Evolutionary conservation across 1,284 basidiomycete genomes (phyloP), one percentile per base, ranked within the genome.

Genomic region (Leccinum pachyderme): DNA sequence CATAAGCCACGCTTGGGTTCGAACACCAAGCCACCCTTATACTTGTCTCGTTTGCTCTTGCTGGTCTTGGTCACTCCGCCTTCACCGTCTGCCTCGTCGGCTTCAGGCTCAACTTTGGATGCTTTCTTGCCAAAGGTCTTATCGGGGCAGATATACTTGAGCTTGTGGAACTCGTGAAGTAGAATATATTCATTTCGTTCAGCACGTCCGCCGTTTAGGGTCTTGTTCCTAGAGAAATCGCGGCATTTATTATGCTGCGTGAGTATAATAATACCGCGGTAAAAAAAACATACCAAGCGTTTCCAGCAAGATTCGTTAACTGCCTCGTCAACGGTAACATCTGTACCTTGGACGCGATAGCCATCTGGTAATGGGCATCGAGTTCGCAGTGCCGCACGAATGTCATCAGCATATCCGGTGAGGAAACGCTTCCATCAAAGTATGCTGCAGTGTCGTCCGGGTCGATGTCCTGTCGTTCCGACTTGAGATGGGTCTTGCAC

Each of bases 141-240:
- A 79, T 99, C 96, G 0, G 97, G 97, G 63, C 93, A 95, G 60
- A 99, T 86, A 70, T 95, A 98, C 74, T 98, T 98, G 51, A 96
- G 83, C 7, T 89, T 84, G 70, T 99, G 95, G 77, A 99, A 99
- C 69, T 98, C 95, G 74, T 99, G 97, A 18, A 99, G 79, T 58
- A 99, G 75, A 82, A 99, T 99, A 78, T 96, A 99, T 74, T 99
- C 97, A 74, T 99, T 99, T 35, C 97, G 90, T 69, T 98, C 95
- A 0, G 97, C 95, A 59, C 97, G 93, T 63, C 96, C 96, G 62
- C 94, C 93, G 63, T 94, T 95, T 47, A 98, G 73, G 0, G 95
- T 98, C 65, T 95, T 91, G 72, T 95, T 97, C 93, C 93, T 95
- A 59, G 1, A 25, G 6, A 4, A 28, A 22, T 47, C 3, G 22